A percentile compares a stretch with the other conserved stretches of the same genome.
phyloP scores from a whole-genome alignment of 2,329 filamentous ascomycete genomes.

The Metarhizium brunneum region DNA sequence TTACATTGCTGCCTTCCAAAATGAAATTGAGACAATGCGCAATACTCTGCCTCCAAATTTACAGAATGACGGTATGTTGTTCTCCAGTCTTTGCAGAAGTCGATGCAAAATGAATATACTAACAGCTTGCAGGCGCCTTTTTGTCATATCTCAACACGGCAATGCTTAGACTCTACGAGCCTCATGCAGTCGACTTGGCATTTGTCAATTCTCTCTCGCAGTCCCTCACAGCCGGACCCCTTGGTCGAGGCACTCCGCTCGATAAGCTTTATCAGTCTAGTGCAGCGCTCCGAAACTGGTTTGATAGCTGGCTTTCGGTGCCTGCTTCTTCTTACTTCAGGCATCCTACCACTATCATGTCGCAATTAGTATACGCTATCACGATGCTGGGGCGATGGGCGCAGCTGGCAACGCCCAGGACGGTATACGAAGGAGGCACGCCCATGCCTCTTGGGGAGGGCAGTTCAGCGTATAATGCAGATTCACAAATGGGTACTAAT shows the following conservation, averaged over 20 bases:
- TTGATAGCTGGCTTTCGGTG: slow-evolving; percentile 37
- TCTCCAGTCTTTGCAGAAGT: background rate
- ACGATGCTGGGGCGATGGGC: slow-evolving; percentile 43
- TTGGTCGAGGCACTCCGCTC: slow-evolving; percentile 31
- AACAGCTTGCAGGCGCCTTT: background rate
- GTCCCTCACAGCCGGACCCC: slow-evolving; percentile 27
- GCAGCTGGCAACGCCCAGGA: slow-evolving; percentile 31
- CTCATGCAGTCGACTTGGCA: slow-evolving; percentile 31
- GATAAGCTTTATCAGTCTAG: slow-evolving; percentile 42
- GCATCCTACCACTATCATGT: slow-evolving; percentile 34
- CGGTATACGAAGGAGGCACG: slow-evolving; percentile 14
- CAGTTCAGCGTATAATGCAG: slow-evolving; percentile 13
- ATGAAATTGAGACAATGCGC: slow-evolving; percentile 33
- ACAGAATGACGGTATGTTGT: slow-evolving; percentile 26
- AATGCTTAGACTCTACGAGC: slow-evolving; percentile 36
- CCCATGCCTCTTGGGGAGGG: slow-evolving; percentile 18
- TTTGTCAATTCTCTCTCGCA: slow-evolving; percentile 33
- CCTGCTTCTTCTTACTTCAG: slow-evolving; percentile 33
- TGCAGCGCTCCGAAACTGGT: slow-evolving; percentile 37
- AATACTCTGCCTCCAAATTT: slow-evolving; percentile 25
- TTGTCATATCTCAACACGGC: slow-evolving; percentile 28
- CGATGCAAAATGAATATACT: background rate
- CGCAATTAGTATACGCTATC: slow-evolving; percentile 40
- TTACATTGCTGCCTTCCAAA: slow-evolving; percentile 36
- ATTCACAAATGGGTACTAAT: slow-evolving; percentile 13